Conservation (phyloP, 768 basidiomycete genomes). For the Lactarius sp. region DNA sequence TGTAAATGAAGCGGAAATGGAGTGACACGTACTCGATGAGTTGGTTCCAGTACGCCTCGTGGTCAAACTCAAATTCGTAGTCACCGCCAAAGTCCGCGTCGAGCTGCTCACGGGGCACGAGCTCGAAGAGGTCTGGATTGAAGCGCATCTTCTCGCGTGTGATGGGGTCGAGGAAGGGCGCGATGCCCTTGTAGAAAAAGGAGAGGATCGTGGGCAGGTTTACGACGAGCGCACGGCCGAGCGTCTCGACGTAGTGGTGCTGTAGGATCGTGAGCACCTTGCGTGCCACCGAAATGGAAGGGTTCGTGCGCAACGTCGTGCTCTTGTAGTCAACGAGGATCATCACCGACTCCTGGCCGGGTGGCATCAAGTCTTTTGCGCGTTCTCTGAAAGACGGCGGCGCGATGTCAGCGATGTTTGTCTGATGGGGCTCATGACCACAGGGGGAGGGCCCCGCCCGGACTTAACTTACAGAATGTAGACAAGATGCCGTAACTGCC, state of each 20-base stretch:
- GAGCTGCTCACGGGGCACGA: constrained; percentile 69
- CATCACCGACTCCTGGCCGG: constrained; percentile 74
- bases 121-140: constrained; percentile 74
- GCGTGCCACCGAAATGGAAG: constrained; percentile 73
- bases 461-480: constrained; percentile 73
- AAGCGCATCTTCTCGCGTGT: constrained; percentile 92
- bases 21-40: constrained; percentile 52
- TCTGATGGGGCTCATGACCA: neutral
- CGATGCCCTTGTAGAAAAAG: constrained; percentile 80
- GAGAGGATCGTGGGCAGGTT: constrained; percentile 71
- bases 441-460: neutral
- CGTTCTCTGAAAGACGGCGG: constrained; percentile 53
- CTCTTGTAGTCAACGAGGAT: constrained; percentile 86
- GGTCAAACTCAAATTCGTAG: constrained; percentile 68
- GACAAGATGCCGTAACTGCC: constrained; percentile 81
- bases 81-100: constrained; percentile 82
- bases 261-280: constrained; percentile 79
- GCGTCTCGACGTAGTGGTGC: constrained; percentile 84
- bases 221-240: constrained; percentile 78
- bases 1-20: neutral
- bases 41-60: constrained; percentile 72
- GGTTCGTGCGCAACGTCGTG: constrained; percentile 76
- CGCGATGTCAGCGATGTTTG: neutral
- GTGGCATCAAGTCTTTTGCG: constrained; percentile 85
- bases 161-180: constrained; percentile 83